Base-by-base conservation (phyloP, 176 grass and related monocot genomes). In the Triticum timopheevii region DNA sequence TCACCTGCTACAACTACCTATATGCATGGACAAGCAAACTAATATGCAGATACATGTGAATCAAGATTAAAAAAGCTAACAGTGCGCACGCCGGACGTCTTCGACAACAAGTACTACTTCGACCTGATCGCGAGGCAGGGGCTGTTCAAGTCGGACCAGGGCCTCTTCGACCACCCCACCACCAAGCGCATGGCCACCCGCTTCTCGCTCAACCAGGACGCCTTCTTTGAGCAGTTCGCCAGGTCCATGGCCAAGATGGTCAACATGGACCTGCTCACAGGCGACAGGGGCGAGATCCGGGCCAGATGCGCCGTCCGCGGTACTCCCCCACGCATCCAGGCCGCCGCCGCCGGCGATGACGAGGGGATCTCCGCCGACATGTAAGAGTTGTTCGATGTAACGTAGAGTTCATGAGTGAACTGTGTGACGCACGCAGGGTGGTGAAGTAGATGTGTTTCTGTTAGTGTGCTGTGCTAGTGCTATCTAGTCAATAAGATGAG, bases 101-200 rank as follows among this genome's bases (percentile, higher is more conserved):
- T 92, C 90, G 90, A 92, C 90, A 92, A 92, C 84, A 80, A 69
- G 73, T 92, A 92, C 84, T 92, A 86, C 83, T 82, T 83, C 28
- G 80, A 89, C 74, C 90, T 92, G 0, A n/a, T 68, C 52, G 87
- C 80, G 0, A 81, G 10, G 54, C 74, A 89, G 73, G 90, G 84
- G 2, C 38, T 92, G 7, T 86, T 92, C 79, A 73, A 59, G 7
- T 88, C 90, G 0, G 91, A 90, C 85, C 81, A 90, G 85, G 88
- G 40, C 1, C 69, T 93, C 40, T 36, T 81, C 20, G 1, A 20
- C 7, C 15, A 90, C 85, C 3, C 24, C 0, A 2, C 39, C 39
- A 93, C 87, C 40, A 61, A 61, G 27, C 23, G 44, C 22, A 24
- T 31, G 27, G 80, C 81, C 36, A 16, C 30, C 1, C 54, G 40